phyloP scores from a whole-genome alignment of 192 early-diverging fungal genomes.

The Backusella parvicylindrica region DNA sequence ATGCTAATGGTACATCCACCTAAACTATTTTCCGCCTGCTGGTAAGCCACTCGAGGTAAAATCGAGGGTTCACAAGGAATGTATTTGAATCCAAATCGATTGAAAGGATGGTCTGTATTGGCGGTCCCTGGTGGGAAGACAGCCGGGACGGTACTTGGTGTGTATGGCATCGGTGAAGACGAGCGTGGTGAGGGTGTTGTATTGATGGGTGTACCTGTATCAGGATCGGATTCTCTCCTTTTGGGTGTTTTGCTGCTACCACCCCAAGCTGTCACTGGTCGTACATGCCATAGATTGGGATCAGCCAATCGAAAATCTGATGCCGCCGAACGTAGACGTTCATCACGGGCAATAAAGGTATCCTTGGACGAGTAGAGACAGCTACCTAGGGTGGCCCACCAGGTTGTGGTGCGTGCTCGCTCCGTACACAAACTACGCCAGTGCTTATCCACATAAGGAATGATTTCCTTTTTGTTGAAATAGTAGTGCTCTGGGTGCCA shows the following conservation, averaged over 20 bases:
- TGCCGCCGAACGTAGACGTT: conserved; percentile 51
- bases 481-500: conserved; percentile 49
- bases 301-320: conserved; percentile 58
- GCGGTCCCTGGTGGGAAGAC: conserved; percentile 5
- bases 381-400: conserved; percentile 68
- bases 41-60: conserved; percentile 44
- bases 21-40: conserved; percentile 43
- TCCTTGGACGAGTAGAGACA: conserved; percentile 63
- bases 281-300: conserved; percentile 58
- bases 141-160: neutral
- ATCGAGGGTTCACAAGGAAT: conserved; percentile 50
- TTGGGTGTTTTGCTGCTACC: conserved; percentile 7
- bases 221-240: neutral
- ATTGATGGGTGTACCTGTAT: conserved; percentile 13
- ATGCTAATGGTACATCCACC: conserved; percentile 45
- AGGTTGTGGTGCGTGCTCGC: conserved; percentile 57
- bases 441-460: conserved; percentile 60
- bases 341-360: conserved; percentile 54
- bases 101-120: conserved; percentile 50
- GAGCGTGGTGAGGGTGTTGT: conserved; percentile 35
- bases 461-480: conserved; percentile 66
- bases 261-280: conserved; percentile 36
- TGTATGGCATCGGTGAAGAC: conserved; percentile 5
- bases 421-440: conserved; percentile 66
- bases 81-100: conserved; percentile 60